Evolutionary conservation across 345 rosid genomes (phyloP).

Genomic region (Erodium maritimum): DNA sequence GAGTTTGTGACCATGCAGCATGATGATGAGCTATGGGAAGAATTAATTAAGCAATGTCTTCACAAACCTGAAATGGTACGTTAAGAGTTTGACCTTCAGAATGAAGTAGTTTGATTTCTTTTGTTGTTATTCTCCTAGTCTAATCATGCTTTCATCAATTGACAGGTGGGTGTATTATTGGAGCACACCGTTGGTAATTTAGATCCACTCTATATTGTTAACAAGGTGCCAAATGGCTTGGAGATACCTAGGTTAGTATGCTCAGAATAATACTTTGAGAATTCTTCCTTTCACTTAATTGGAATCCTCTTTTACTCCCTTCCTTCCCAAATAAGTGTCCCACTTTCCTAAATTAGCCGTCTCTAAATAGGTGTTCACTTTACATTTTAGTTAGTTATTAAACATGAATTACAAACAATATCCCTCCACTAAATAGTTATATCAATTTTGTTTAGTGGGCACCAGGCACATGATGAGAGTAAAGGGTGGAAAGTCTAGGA

Average conservation of each 20-base stretch:
- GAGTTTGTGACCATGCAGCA: constrained; percentile 96
- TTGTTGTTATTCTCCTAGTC: not conserved
- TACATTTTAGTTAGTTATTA: too few relatives aligned
- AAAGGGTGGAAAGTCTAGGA: too few relatives aligned
- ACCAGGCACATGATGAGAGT: too few relatives aligned
- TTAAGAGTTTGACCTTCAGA: not conserved
- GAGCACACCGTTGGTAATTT: constrained; percentile 99
- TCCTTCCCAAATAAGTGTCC: too few relatives aligned
- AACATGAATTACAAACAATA: too few relatives aligned
- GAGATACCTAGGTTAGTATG: constrained; percentile 90
- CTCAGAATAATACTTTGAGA: not conserved
- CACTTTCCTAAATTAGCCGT: too few relatives aligned
- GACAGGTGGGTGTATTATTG: constrained; percentile 82
- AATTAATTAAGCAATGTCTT: constrained; percentile 83
- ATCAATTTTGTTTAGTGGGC: too few relatives aligned
- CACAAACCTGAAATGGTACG: constrained; percentile 95
- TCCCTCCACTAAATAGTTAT: too few relatives aligned
- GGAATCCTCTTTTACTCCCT: too few relatives aligned
- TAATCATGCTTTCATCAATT: constrained; percentile 15
- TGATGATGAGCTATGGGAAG: constrained; percentile 99
- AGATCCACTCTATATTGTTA: constrained; percentile 92
- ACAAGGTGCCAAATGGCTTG: constrained; percentile 94
- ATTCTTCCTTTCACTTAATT: not conserved
- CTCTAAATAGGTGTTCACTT: too few relatives aligned
- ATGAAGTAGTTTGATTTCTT: not conserved